Evolutionary conservation across 192 early-diverging fungal genomes (phyloP).

Genomic region (Dissophora ornata): DNA sequence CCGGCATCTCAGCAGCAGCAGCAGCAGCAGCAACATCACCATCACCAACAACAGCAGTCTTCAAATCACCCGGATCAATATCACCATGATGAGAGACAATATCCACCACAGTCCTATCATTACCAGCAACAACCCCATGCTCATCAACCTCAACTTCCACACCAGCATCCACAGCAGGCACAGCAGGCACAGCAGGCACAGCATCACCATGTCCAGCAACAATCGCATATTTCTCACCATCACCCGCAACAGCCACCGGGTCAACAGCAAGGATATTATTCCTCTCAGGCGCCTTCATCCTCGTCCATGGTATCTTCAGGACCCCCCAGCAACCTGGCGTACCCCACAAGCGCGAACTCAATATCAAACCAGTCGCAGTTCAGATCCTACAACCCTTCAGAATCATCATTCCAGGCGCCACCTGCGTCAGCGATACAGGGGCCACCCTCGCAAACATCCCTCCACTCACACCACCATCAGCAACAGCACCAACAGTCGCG

Average conservation of each 20-base stretch:
- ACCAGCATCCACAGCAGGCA: constrained; percentile 20
- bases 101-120: constrained; percentile 15
- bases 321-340: background rate
- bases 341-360: constrained; percentile 8
- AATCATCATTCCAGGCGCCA: constrained; percentile 9
- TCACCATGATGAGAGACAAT: constrained; percentile 27
- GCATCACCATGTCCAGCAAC: constrained; percentile 20
- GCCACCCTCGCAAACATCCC: background rate
- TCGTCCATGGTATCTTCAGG: too few relatives aligned
- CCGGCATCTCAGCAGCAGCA: background rate
- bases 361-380: constrained; percentile 42
- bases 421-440: background rate
- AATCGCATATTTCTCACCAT: constrained; percentile 8
- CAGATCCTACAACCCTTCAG: constrained; percentile 24
- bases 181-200: constrained; percentile 17
- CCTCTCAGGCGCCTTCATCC: constrained; percentile 3
- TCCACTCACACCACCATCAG: constrained; percentile 22
- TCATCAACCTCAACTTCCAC: constrained; percentile 11
- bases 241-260: constrained; percentile 24
- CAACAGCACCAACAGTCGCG: constrained; percentile 4
- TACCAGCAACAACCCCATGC: constrained; percentile 23
- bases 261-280: constrained; percentile 28
- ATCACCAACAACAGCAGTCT: constrained; percentile 15
- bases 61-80: constrained; percentile 21
- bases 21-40: constrained; percentile 20